phyloP scores from a whole-genome alignment of 495 filamentous ascomycete genomes.

The Penicillium canescens region DNA sequence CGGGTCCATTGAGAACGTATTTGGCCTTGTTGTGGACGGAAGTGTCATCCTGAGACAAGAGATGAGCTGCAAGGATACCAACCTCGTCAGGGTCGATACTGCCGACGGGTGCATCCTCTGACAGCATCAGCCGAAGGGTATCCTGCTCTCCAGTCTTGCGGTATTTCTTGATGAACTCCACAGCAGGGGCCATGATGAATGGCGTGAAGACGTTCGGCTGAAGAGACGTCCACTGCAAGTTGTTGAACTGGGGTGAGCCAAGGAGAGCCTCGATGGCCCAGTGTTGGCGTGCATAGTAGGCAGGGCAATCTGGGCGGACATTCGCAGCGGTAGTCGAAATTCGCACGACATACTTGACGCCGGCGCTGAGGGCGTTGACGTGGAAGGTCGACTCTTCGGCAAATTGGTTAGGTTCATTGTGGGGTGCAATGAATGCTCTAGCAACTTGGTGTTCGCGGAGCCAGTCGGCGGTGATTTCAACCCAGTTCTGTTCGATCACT shows the following conservation, averaged over 20 bases:
- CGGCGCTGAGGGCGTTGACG: constrained; percentile 36
- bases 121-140: constrained; percentile 22
- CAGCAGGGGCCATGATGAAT: constrained; percentile 24
- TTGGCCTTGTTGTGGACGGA: constrained; percentile 35
- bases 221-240: constrained; percentile 47
- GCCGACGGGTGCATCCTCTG: constrained; percentile 36
- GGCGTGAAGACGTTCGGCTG: constrained; percentile 41
- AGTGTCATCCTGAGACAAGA: constrained; percentile 33
- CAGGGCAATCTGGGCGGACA: constrained; percentile 36
- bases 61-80: constrained; percentile 40
- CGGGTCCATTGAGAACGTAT: constrained; percentile 46
- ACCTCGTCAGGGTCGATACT: constrained; percentile 40
- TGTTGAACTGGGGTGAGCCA: constrained; percentile 35
- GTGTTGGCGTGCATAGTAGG: constrained; percentile 45
- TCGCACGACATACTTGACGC: constrained; percentile 49
- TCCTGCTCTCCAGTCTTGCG: constrained; percentile 40
- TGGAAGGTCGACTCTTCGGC: constrained; percentile 44
- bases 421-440: constrained; percentile 44
- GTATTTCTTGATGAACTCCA: constrained; percentile 31
- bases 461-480: constrained; percentile 43
- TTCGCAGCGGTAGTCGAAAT: constrained; percentile 47
- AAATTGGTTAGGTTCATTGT: constrained; percentile 40
- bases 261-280: constrained; percentile 49
- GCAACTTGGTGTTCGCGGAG: constrained; percentile 38
- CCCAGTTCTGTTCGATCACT: constrained; percentile 44